Conservation (phyloP, 352 stramenopile species). For the Aphanomyces astaci region DNA sequence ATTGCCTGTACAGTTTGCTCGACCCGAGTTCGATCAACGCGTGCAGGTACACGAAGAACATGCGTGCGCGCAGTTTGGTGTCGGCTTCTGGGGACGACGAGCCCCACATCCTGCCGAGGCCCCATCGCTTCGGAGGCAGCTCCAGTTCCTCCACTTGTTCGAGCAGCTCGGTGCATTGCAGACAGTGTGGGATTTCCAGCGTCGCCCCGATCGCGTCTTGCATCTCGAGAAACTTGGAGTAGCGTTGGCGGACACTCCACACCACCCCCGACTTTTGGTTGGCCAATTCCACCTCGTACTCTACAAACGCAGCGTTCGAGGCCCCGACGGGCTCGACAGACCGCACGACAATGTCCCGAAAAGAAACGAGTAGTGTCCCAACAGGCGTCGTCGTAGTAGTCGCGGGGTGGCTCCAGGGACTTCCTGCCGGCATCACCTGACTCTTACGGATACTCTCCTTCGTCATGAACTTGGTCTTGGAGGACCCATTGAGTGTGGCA, state of each 20-base stretch:
- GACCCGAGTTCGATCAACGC: slow-evolving; percentile 6
- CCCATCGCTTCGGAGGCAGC: slow-evolving; percentile 20
- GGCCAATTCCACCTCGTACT: slow-evolving; percentile 22
- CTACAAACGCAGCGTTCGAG: not conserved
- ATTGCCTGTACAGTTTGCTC: not conserved
- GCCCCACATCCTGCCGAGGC: not conserved
- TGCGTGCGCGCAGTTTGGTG: slow-evolving; percentile 11
- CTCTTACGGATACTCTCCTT: not conserved
- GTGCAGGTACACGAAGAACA: slow-evolving; percentile 8
- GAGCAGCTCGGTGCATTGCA: not conserved
- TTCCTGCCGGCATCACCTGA: not conserved
- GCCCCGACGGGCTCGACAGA: not conserved
- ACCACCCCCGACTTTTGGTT: slow-evolving; percentile 12
- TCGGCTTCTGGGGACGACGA: not conserved
- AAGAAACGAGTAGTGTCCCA: not conserved
- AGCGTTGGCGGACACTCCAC: slow-evolving; percentile 18
- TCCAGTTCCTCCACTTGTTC: slow-evolving; percentile 8
- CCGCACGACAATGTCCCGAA: slow-evolving; percentile 18
- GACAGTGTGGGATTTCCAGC: slow-evolving; percentile 2
- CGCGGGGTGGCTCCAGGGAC: not conserved
- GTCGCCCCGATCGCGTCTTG: slow-evolving; percentile 1
- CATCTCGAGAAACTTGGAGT: slow-evolving; percentile 16
- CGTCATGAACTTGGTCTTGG: not conserved
- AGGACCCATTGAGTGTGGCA: not conserved
- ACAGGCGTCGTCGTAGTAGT: not conserved